These are phyloP conservation scores for Narthecium ossifragum DNA, from an alignment of 106 monocot genomes.

Conservation along the genomic window DNA sequence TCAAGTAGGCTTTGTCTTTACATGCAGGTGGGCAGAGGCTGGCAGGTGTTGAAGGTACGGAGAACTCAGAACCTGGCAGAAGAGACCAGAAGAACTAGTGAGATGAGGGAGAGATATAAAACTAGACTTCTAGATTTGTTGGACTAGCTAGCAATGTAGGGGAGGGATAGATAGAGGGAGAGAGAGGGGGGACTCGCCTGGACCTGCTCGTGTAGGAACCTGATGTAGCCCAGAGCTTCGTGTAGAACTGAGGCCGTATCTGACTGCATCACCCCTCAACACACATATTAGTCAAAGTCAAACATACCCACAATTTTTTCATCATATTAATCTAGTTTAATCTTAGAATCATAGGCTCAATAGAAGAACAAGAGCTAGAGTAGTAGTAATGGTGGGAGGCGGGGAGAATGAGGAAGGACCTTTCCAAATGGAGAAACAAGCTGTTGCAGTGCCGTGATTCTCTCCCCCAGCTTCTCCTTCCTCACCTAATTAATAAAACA, in stretches of 20 bases:
- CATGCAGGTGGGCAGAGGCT: slow-evolving; percentile 34
- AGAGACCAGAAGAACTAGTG: background rate
- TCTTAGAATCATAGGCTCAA: background rate
- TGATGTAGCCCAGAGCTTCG: slow-evolving; percentile 76
- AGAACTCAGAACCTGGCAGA: slow-evolving; percentile 42
- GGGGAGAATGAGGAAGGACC: slow-evolving; percentile 3
- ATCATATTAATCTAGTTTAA: no score
- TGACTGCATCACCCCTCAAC: slow-evolving; percentile 30
- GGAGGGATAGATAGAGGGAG: background rate
- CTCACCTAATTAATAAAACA: slow-evolving; percentile 17
- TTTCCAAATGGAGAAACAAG: slow-evolving; percentile 45
- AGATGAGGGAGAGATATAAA: background rate
- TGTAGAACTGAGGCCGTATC: slow-evolving; percentile 79
- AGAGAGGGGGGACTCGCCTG: slow-evolving; percentile 28
- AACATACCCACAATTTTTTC: background rate
- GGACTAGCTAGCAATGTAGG: background rate
- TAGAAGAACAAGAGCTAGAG: background rate
- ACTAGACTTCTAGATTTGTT: background rate
- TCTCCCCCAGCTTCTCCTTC: slow-evolving; percentile 40
- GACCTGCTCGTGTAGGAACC: slow-evolving; percentile 79
- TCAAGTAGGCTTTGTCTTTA: slow-evolving; percentile 12
- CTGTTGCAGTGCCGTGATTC: slow-evolving; percentile 39
- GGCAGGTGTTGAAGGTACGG: slow-evolving; percentile 57
- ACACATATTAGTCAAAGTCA: slow-evolving; percentile 10
- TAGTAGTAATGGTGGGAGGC: slow-evolving; percentile 1